A percentile compares a stretch with the other conserved stretches of the same genome.
phyloP scores from a whole-genome alignment of 148 eudicot genomes.

The Fagopyrum tataricum region DNA sequence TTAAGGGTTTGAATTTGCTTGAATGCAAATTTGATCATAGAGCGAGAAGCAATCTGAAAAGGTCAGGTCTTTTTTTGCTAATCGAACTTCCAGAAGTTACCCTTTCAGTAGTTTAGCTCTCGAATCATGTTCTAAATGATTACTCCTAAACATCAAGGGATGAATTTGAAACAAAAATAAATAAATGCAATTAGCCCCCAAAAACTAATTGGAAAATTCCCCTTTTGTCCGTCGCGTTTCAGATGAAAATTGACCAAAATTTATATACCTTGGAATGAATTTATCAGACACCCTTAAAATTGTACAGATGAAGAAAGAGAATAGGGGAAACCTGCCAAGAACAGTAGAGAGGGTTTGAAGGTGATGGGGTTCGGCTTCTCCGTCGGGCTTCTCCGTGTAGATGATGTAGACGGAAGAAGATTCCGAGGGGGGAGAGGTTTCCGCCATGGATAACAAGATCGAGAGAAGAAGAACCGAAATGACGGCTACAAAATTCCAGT shows the following conservation, averaged over 20 bases:
- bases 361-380: conserved; percentile 13
- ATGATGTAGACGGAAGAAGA: conserved; percentile 8
- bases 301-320: neutral
- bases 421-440: neutral
- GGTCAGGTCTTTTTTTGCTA: neutral
- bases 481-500: neutral
- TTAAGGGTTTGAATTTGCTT: no score
- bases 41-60: neutral
- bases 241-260: no score
- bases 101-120: no score
- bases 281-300: neutral
- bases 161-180: no score
- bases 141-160: no score
- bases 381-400: conserved; percentile 14
- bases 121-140: no score
- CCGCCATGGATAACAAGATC: neutral
- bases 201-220: no score
- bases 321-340: conserved; percentile 12
- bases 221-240: neutral
- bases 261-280: no score
- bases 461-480: neutral
- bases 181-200: no score
- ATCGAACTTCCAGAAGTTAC: no score
- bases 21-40: neutral
- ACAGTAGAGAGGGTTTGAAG: conserved; percentile 13